phyloP scores from a whole-genome alignment of 148 eudicot species.

The Rhododendron griersonianum region DNA sequence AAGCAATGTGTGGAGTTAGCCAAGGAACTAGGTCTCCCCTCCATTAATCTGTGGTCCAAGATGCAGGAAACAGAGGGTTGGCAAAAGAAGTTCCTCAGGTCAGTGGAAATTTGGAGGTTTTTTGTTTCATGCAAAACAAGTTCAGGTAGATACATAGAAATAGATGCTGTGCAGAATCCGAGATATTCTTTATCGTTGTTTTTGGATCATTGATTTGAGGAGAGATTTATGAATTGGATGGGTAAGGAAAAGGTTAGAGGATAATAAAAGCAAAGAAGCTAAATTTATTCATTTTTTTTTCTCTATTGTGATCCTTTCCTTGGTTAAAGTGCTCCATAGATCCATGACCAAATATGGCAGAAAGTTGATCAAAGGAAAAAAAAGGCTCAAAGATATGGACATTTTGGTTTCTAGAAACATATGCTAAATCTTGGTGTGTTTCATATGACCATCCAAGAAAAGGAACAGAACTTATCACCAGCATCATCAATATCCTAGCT shows the following conservation, averaged over 20 bases:
- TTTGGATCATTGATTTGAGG: not conserved
- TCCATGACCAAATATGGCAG: not conserved
- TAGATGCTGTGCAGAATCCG: not conserved
- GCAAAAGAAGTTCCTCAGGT: slow-evolving; percentile 79
- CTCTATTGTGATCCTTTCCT: not conserved
- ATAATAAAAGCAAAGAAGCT: not conserved
- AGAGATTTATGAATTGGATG: not conserved
- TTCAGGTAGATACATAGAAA: not conserved
- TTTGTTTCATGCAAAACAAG: not conserved
- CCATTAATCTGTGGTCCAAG: slow-evolving; percentile 83
- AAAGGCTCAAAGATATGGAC: not conserved
- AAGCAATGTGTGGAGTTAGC: slow-evolving; percentile 60
- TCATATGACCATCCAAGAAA: not conserved
- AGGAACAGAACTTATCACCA: not conserved
- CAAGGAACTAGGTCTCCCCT: slow-evolving; percentile 61
- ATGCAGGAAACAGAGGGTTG: slow-evolving; percentile 87
- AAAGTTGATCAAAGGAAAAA: not conserved
- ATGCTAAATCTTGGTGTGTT: slow-evolving; percentile 1
- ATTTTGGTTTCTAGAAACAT: not conserved
- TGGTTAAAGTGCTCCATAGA: not conserved
- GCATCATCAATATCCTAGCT: not conserved
- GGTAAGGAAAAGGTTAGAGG: not conserved
- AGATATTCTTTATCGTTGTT: not conserved
- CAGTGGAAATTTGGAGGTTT: slow-evolving; percentile 15
- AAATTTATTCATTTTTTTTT: not conserved